Evolutionary conservation across 2,329 filamentous ascomycete genomes (phyloP), one percentile per base, ranked within the genome.

Genomic region (Cladosporium velox): DNA sequence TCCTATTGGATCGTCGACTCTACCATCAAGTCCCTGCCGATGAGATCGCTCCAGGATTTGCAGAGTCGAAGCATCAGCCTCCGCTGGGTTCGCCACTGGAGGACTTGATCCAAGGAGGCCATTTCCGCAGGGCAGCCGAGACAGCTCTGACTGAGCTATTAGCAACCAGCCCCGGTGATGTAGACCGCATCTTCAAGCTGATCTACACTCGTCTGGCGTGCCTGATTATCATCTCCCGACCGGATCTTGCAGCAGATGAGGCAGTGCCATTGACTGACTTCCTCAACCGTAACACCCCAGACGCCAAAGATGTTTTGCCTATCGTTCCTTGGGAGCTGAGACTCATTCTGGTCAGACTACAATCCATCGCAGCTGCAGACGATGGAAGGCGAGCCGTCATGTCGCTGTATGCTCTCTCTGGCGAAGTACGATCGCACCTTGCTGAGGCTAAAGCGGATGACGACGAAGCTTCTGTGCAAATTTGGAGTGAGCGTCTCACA

Each of bases 261-360:
- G 84, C 86, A 5, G 86, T 87, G 69, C 82, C 84, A 0, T 79
- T 90, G n/a, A 84, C 86, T 57, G 88, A 90, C 70, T 74, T 89
- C 15, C 67, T 77, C 12, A 69, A 71, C 2, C 72, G 74, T 2
- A 72, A 69, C 30, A 66, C 71, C 88, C 76, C 78, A 83, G 7
- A 86, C 86, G 71, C 82, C 83, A n/a, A 73, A 77, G 28, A 84
- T 79, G 0, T 85, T 81, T 24, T 78, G 80, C 64, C 90, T 90
- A 75, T 96, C 0, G 90, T 94, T 0, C 94, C 94, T 0, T 99
- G 95, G 93, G 86, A 90, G 51, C 84, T 99, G 62, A 87, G 95
- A 7, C 85, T 97, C 2, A 84, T 98, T 18, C 89, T 90, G 7
- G 90, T 97, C 10, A 86, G 93, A 1, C 84, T 98, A 24, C 92